phyloP scores from a whole-genome alignment of 305 asterid species.

The Solanum hybrid region DNA sequence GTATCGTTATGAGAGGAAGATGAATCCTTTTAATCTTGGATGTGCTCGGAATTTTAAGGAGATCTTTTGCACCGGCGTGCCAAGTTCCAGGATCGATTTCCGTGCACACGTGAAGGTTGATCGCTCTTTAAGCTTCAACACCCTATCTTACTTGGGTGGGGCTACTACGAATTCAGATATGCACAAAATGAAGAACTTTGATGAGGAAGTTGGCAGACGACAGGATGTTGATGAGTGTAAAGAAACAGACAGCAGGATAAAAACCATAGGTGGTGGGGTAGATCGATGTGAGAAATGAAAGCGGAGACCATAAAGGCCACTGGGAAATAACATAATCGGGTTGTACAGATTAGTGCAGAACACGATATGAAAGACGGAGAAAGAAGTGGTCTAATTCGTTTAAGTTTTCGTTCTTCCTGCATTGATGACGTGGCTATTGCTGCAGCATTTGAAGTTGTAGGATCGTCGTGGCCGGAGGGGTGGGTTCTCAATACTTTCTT shows the following conservation, averaged over 20 bases:
- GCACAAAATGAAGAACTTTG: slow-evolving; percentile 10
- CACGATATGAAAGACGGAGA: neutral
- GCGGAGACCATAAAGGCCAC: slow-evolving; percentile 8
- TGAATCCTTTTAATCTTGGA: slow-evolving; percentile 17
- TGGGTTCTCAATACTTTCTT: neutral
- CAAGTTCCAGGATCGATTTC: slow-evolving; percentile 10
- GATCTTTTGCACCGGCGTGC: slow-evolving; percentile 1
- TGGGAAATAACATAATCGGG: slow-evolving; percentile 16
- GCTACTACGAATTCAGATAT: slow-evolving; percentile 3
- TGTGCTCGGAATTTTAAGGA: slow-evolving; percentile 7
- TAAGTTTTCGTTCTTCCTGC: neutral
- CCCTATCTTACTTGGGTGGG: slow-evolving; percentile 5
- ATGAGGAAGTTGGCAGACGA: slow-evolving; percentile 23
- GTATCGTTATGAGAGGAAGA: slow-evolving; percentile 23
- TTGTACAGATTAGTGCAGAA: slow-evolving; percentile 5
- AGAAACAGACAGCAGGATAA: slow-evolving; percentile 14
- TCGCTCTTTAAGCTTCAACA: neutral
- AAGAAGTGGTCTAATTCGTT: neutral
- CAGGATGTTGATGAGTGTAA: slow-evolving; percentile 16
- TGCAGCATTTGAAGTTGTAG: neutral
- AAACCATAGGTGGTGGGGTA: slow-evolving; percentile 13
- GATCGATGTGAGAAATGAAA: slow-evolving; percentile 23
- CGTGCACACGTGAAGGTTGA: slow-evolving; percentile 16
- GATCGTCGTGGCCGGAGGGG: neutral
- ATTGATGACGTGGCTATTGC: neutral